A percentile compares a stretch with the other conserved stretches of the same genome.
phyloP scores from a whole-genome alignment of 257 asterid species.

The Euphrasia confusa region DNA sequence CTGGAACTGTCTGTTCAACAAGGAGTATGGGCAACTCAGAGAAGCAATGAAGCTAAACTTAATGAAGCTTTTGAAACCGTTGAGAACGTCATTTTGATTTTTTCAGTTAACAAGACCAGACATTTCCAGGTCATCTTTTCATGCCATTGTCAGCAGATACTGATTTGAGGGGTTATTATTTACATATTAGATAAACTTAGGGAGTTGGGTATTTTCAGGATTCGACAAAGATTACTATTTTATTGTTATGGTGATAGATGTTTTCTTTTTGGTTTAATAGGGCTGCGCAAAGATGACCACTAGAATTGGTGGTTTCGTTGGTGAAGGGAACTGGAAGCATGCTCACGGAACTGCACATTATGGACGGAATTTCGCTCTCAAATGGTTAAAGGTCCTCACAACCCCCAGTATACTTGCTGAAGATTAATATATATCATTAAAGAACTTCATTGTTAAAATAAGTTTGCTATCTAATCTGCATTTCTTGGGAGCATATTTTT shows the following conservation, averaged over 20 bases:
- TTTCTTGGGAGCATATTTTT: slow-evolving; percentile 15
- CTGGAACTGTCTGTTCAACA: slow-evolving; percentile 94
- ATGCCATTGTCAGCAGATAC: not conserved
- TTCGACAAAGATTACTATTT: not conserved
- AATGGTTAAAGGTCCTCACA: slow-evolving; percentile 85
- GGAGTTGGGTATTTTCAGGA: not conserved
- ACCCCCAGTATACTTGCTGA: slow-evolving; percentile 19
- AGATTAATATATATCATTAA: slow-evolving; percentile 9
- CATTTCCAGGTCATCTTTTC: slow-evolving; percentile 76
- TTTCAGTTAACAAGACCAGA: slow-evolving; percentile 90
- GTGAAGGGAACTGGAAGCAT: slow-evolving; percentile 99
- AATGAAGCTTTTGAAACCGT: slow-evolving; percentile 95
- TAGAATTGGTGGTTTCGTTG: slow-evolving; percentile 72
- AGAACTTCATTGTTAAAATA: slow-evolving; percentile 12
- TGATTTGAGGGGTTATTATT: slow-evolving; percentile 9
- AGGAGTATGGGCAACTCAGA: slow-evolving; percentile 99
- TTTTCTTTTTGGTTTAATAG: slow-evolving; percentile 37
- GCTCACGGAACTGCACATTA: slow-evolving; percentile 95
- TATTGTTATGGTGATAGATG: slow-evolving; percentile 20
- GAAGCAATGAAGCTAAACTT: slow-evolving; percentile 97
- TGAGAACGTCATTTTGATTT: slow-evolving; percentile 85
- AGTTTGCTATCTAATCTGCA: slow-evolving; percentile 18
- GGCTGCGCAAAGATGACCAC: slow-evolving; percentile 99
- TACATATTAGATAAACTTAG: slow-evolving; percentile 11
- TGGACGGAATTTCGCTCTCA: slow-evolving; percentile 87